Evolutionary conservation across 2,329 filamentous ascomycete species (phyloP), one percentile per base, ranked within the genome.

Genomic region (Aspergillus candidus): DNA sequence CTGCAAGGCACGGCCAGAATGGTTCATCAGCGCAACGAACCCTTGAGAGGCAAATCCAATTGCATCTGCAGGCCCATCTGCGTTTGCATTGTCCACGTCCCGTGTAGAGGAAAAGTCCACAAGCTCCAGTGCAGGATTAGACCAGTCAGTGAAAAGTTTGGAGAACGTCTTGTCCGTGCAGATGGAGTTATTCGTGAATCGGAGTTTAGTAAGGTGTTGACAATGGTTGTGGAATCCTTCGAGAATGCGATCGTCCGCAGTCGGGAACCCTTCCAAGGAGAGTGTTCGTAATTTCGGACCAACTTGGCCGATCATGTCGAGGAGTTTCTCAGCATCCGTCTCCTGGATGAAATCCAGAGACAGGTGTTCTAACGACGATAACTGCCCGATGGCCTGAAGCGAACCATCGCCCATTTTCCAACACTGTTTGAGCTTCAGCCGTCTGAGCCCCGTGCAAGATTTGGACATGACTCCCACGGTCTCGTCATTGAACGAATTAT

Each of bases 351-450:
- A 73, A 43, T 86, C 78, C 7, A 96, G 73, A 4, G 86, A 84
- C 4, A 97, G 70, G 59, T 94, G 86, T 58, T 87, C 72, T 2
- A 97, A 77, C 0, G 74, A 72, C 11, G 72, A 56, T 32, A 95
- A 61, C 0, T 75, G 67, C 2, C 78, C 76, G 33, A 96, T 80
- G 4, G 78, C 71, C 37, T 75, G 69, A 36, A 96, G 71, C 10
- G 86, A 83, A 11, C 74, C 69, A 44, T 82, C 75, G 0, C 80
- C 82, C 14, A 93, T 71, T 50, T 82, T 78, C 58, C 88, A 86
- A 63, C 93, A 94, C 58, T 88, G 80, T 54, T 82, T 81, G 31
- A 96, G 72, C 66, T 95, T 96, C 40, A 97, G 72, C 3, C 86
- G 82, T 38, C 73, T 74, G 11, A 97, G 72, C 15, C 80, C 76